These are phyloP conservation scores for Veloboletus limbatus DNA, from an alignment of 1,284 basidiomycete genomes.

Conservation along the genomic window DNA sequence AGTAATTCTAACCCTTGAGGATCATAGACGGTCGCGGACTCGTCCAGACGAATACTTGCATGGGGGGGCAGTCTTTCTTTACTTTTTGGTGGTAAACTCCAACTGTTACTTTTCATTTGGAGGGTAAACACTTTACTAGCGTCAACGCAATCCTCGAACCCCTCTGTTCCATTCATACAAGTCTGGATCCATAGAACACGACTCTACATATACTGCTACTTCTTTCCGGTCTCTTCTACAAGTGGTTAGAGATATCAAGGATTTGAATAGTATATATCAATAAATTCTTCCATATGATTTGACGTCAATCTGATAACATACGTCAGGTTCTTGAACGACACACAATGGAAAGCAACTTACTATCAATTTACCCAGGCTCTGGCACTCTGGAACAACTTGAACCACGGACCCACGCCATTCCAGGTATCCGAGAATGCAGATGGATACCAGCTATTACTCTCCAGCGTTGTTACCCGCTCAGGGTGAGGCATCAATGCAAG, in stretches of 20 bases:
- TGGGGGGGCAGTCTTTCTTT: too few relatives aligned
- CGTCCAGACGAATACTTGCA: too few relatives aligned
- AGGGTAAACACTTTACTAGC: neutral
- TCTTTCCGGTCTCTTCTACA: neutral
- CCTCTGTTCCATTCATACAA: neutral
- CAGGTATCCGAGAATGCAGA: slow-evolving; percentile 51
- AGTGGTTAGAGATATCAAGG: neutral
- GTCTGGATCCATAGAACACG: neutral
- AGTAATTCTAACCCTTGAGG: too few relatives aligned
- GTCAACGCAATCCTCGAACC: neutral
- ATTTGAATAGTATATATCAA: slow-evolving; percentile 9
- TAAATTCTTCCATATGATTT: slow-evolving; percentile 1
- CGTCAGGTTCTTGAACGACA: neutral
- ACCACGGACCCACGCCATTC: slow-evolving; percentile 87
- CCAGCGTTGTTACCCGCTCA: slow-evolving; percentile 73
- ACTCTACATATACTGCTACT: neutral
- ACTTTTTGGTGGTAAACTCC: too few relatives aligned
- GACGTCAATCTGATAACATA: neutral
- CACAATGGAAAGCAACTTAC: slow-evolving; percentile 10
- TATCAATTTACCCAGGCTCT: slow-evolving; percentile 37
- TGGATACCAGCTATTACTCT: slow-evolving; percentile 88
- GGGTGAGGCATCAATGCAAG: slow-evolving; percentile 97
- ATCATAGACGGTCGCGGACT: too few relatives aligned
- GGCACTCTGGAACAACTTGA: slow-evolving; percentile 94
- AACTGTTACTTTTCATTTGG: too few relatives aligned